Percentiles rank a stretch among this genome's conserved stretches.
Evolutionary conservation across 2,329 filamentous ascomycete genomes (phyloP).

Genomic region (Sporothrix brasiliensis): DNA sequence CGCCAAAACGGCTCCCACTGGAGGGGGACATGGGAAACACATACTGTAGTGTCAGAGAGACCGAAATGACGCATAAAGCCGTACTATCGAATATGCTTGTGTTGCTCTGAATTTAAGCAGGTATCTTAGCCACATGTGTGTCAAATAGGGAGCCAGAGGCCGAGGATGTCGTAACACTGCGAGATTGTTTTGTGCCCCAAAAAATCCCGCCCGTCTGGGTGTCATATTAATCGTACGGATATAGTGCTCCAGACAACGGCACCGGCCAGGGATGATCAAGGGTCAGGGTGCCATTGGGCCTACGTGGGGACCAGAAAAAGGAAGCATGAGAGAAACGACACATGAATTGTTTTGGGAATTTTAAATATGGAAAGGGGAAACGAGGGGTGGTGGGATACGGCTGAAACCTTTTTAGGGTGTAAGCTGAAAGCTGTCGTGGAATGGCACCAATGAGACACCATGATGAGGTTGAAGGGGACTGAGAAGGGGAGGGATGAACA

Average conservation of each 20-base stretch:
- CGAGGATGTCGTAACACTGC: background rate
- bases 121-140: background rate
- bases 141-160: background rate
- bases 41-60: background rate
- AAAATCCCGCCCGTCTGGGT: background rate
- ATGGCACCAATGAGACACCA: background rate
- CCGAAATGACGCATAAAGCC: background rate
- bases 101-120: background rate
- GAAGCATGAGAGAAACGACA: background rate
- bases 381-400: background rate
- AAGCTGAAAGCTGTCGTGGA: background rate
- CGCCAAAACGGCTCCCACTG: no score
- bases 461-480: background rate
- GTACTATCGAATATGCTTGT: background rate
- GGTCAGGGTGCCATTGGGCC: background rate
- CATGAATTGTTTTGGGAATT: background rate
- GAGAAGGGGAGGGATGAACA: background rate
- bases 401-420: conserved; percentile 2
- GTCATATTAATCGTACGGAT: background rate
- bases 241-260: background rate
- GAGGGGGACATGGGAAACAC: background rate
- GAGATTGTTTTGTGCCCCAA: background rate
- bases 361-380: background rate
- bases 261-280: background rate
- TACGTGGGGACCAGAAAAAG: conserved; percentile 9